phyloP scores from a whole-genome alignment of 2,329 filamentous ascomycete species.

The Colletotrichum theobromicola region DNA sequence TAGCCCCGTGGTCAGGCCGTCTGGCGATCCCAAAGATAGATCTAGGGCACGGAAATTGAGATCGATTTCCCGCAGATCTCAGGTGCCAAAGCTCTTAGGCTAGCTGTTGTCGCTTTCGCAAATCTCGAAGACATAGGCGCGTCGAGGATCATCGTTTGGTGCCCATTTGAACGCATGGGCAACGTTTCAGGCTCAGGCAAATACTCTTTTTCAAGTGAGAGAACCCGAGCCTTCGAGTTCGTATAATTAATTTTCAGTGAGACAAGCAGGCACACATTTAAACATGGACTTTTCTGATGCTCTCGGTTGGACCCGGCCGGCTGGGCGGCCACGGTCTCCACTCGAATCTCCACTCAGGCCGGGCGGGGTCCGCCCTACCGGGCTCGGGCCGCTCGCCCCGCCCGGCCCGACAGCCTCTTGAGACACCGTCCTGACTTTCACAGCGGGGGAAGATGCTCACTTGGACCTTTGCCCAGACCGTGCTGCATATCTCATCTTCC shows the following conservation, averaged over 20 bases:
- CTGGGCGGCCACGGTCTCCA: background rate
- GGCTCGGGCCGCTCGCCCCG: conserved; percentile 20
- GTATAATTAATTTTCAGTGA: background rate
- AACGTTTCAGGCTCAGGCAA: background rate
- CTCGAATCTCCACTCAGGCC: background rate
- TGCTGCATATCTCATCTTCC: background rate
- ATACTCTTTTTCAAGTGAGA: background rate
- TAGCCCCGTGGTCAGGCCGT: background rate
- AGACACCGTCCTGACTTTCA: conserved; percentile 4
- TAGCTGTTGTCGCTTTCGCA: background rate
- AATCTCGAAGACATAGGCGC: background rate
- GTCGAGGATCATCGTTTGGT: background rate
- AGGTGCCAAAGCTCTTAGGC: background rate
- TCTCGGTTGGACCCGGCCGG: conserved; percentile 2
- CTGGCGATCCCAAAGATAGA: background rate
- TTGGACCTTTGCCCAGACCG: background rate
- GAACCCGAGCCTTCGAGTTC: background rate
- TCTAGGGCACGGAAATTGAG: background rate
- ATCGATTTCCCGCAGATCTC: background rate
- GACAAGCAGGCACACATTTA: background rate
- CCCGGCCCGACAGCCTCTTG: conserved; percentile 18
- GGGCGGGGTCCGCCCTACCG: conserved; percentile 8
- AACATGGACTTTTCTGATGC: background rate
- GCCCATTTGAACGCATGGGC: background rate
- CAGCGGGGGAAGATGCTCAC: background rate